A percentile compares a stretch with the other conserved stretches of the same genome.
Conservation (phyloP, 129 eudicot genomes). For the Logfia minima region DNA sequence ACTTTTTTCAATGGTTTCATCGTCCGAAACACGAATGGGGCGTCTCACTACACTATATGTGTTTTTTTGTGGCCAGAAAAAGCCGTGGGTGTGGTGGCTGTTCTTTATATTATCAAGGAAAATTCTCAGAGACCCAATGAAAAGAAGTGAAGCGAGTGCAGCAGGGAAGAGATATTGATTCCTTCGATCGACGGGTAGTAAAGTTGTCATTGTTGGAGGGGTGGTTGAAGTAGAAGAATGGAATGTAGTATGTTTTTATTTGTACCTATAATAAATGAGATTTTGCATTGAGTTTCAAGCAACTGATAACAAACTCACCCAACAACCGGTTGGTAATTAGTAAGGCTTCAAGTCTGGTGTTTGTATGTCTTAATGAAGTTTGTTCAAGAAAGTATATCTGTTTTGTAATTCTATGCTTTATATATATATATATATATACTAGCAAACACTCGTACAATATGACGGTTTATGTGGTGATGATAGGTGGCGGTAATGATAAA, state of each 20-base stretch:
- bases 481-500: too few relatives aligned
- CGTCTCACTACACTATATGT: conserved; percentile 30
- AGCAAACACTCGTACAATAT: too few relatives aligned
- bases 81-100: conserved; percentile 26
- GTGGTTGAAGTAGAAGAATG: conserved; percentile 27
- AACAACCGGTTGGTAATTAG: conserved; percentile 62
- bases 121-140: conserved; percentile 62
- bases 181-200: conserved; percentile 42
- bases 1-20: conserved; percentile 57
- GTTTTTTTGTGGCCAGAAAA: conserved; percentile 17
- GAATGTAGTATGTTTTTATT: conserved; percentile 8
- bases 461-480: too few relatives aligned
- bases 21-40: conserved; percentile 46
- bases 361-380: conserved; percentile 24
- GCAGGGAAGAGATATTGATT: conserved; percentile 53
- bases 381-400: conserved; percentile 9
- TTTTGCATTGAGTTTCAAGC: conserved; percentile 45
- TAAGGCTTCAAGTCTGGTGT: conserved; percentile 31
- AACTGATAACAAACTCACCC: conserved; percentile 21
- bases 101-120: conserved; percentile 55
- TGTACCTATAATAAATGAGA: background rate
- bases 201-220: conserved; percentile 43
- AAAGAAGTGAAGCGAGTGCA: conserved; percentile 64
- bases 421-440: background rate
- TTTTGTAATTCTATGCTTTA: background rate